A percentile compares a stretch with the other conserved stretches of the same genome.
These are phyloP conservation scores for Diaporthe citri DNA, from an alignment of 2,329 filamentous ascomycete genomes.

Conservation along the genomic window DNA sequence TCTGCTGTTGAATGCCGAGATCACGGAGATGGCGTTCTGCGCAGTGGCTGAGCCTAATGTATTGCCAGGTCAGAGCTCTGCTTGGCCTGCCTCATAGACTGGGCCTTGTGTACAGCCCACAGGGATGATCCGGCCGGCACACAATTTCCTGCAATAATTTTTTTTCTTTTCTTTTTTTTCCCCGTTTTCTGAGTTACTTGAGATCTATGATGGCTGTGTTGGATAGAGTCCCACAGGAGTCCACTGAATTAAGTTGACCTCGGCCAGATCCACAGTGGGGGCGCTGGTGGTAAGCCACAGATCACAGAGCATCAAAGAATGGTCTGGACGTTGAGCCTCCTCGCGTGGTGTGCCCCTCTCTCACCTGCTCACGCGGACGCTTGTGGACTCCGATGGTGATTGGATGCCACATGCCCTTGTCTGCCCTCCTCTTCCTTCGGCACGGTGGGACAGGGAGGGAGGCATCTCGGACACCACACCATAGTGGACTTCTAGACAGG, in stretches of 20 bases:
- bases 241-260: conserved; percentile 16
- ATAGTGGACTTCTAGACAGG: no score
- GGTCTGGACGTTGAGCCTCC: conserved; percentile 1
- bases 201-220: neutral
- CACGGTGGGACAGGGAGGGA: neutral
- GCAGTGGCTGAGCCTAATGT: conserved; percentile 20
- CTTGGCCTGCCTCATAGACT: conserved; percentile 20
- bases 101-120: neutral
- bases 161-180: no score
- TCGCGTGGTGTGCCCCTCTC: conserved; percentile 1
- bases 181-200: neutral
- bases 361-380: neutral
- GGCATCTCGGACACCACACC: neutral
- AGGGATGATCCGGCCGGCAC: neutral
- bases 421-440: neutral
- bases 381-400: neutral
- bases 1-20: neutral
- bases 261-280: neutral
- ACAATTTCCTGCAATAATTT: neutral
- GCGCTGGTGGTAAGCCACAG: neutral
- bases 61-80: conserved; percentile 21
- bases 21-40: conserved; percentile 7
- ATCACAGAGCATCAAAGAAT: neutral
- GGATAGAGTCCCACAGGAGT: neutral
- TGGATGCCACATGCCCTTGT: neutral